Conservation (phyloP, 1,284 basidiomycete species). For the Afroboletus lepidellus region DNA sequence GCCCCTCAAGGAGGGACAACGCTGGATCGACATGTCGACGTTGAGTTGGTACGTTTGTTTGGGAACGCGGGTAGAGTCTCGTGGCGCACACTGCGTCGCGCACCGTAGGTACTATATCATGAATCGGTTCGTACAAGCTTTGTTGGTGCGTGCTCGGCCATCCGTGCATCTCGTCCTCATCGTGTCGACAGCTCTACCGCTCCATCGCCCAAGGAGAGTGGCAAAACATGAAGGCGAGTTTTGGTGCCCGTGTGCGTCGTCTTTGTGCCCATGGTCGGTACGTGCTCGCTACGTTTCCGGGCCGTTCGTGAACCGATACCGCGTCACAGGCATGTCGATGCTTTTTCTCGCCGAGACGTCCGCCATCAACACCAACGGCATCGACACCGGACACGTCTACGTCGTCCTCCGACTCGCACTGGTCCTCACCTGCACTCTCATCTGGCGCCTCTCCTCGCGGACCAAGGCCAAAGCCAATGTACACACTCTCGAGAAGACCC, state of each 20-base stretch:
- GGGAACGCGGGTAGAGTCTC: not conserved
- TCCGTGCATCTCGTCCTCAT: slow-evolving; percentile 3
- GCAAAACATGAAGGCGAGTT: slow-evolving; percentile 12
- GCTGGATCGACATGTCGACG: slow-evolving; percentile 26
- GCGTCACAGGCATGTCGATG: slow-evolving; percentile 20
- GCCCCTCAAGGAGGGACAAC: slow-evolving; percentile 25
- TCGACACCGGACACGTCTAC: slow-evolving; percentile 26
- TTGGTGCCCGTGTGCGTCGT: slow-evolving; percentile 24
- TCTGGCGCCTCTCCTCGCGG: too few species aligned
- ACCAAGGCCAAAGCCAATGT: too few species aligned
- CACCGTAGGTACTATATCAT: slow-evolving; percentile 23
- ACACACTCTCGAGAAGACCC: too few species aligned
- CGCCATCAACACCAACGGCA: slow-evolving; percentile 22
- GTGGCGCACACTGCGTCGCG: not conserved
- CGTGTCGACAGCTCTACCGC: slow-evolving; percentile 22
- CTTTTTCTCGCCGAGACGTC: slow-evolving; percentile 23
- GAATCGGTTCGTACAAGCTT: slow-evolving; percentile 30
- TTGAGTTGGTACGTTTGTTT: slow-evolving; percentile 19
- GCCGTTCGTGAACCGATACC: not conserved
- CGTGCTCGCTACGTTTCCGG: not conserved
- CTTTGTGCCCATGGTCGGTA: slow-evolving; percentile 26
- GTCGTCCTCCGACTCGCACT: slow-evolving; percentile 28
- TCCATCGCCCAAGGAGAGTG: slow-evolving; percentile 29
- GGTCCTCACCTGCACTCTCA: slow-evolving; percentile 28
- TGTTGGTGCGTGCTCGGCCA: slow-evolving; percentile 15